Percentiles rank a stretch among this genome's conserved stretches.
Evolutionary conservation across 108 stramenopile genomes (phyloP).

Genomic region (Nitzschia inconspicua): DNA sequence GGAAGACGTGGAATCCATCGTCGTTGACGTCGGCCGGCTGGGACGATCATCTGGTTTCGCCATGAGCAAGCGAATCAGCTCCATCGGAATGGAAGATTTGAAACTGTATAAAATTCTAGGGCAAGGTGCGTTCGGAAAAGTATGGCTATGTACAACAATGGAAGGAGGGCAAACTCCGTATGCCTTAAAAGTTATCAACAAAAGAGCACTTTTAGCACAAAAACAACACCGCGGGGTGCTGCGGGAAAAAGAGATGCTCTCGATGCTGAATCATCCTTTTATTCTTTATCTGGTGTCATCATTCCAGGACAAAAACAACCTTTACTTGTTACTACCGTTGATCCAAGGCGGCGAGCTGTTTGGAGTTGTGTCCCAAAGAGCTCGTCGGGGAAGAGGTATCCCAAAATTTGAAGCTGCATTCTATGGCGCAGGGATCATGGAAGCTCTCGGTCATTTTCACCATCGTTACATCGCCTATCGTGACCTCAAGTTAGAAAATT

Average conservation of each 20-base stretch:
- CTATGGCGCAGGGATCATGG: conserved; percentile 25
- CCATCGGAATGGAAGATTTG: conserved; percentile 33
- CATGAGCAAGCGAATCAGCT: conserved; percentile 12
- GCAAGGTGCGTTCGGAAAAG: conserved; percentile 75
- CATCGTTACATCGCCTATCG: conserved; percentile 87
- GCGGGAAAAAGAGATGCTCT: conserved; percentile 50
- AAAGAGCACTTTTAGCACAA: conserved; percentile 6
- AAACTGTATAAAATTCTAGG: conserved; percentile 66
- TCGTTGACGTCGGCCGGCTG: conserved; percentile 45
- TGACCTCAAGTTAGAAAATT: conserved; percentile 90
- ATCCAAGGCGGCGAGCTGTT: conserved; percentile 69
- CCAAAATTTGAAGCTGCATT: conserved; percentile 15
- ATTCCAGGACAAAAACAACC: conserved; percentile 49
- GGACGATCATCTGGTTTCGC: conserved; percentile 33
- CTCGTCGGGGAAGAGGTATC: conserved; percentile 10
- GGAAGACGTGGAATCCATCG: conserved; percentile 51
- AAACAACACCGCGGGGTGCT: conserved; percentile 58
- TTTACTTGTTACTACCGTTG: conserved; percentile 62
- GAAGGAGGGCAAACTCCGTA: conserved; percentile 24
- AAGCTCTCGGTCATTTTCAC: conserved; percentile 70
- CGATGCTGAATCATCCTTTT: conserved; percentile 57
- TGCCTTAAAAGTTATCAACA: conserved; percentile 30
- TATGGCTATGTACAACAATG: conserved; percentile 56
- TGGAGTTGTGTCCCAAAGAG: conserved; percentile 27
- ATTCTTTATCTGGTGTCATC: conserved; percentile 42